These are phyloP conservation scores for Verticillium isaacii DNA, from an alignment of 2,329 filamentous ascomycete genomes.

Conservation along the genomic window DNA sequence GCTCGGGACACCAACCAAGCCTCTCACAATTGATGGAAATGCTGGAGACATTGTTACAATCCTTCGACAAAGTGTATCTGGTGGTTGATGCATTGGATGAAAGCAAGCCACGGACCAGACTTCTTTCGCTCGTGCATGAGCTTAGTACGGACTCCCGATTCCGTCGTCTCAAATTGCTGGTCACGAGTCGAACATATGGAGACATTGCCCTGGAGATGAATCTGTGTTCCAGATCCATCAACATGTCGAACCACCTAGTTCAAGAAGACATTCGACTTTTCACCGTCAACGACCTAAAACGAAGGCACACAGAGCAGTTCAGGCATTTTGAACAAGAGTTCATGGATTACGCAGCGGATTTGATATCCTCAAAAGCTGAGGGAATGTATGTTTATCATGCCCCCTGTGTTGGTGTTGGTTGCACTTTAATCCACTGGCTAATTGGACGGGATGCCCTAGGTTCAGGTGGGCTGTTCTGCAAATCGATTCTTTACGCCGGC, in stretches of 20 bases:
- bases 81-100: not conserved
- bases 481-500: not conserved
- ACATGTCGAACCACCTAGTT: not conserved
- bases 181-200: not conserved
- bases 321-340: not conserved
- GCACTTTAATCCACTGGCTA: too few species aligned
- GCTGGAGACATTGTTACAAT: not conserved
- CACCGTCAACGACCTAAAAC: not conserved
- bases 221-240: not conserved
- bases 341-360: not conserved
- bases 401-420: too few species aligned
- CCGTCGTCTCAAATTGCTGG: not conserved
- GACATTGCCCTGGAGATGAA: not conserved
- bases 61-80: not conserved
- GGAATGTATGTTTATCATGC: not conserved
- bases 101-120: not conserved
- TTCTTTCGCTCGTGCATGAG: not conserved
- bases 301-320: not conserved
- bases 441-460: not conserved
- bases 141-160: not conserved
- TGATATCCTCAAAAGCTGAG: not conserved
- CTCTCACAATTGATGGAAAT: not conserved
- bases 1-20: not conserved
- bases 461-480: not conserved
- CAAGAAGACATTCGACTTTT: not conserved